These are phyloP conservation scores for Rhizopogon vesiculosus DNA, from an alignment of 768 basidiomycete genomes.

Conservation along the genomic window DNA sequence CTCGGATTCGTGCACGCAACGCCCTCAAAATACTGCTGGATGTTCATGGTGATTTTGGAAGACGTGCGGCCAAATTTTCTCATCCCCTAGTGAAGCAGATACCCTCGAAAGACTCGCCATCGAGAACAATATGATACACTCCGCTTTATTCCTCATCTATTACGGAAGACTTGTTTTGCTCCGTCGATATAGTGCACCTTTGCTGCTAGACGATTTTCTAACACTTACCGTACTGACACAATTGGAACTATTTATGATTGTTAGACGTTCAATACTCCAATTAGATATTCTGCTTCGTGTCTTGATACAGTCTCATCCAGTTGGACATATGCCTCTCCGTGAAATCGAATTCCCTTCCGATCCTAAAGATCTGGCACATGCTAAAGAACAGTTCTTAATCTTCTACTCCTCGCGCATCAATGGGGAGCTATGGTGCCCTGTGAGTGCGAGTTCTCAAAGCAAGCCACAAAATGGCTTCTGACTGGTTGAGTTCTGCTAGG, in stretches of 20 bases:
- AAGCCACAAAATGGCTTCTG: neutral
- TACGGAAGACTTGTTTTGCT: neutral
- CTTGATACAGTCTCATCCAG: neutral
- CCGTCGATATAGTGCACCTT: neutral
- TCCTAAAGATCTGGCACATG: constrained; percentile 31
- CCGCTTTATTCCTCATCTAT: neutral
- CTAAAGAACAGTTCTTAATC: constrained; percentile 52
- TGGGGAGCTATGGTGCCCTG: constrained; percentile 69
- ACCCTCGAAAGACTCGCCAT: constrained; percentile 8
- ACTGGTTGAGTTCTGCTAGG: constrained; percentile 33
- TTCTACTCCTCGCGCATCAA: constrained; percentile 67
- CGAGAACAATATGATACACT: constrained; percentile 14
- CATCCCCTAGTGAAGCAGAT: constrained; percentile 15
- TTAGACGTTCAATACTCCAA: neutral
- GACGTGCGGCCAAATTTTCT: constrained; percentile 39
- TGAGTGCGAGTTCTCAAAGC: constrained; percentile 25
- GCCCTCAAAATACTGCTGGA: constrained; percentile 90
- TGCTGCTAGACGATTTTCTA: neutral
- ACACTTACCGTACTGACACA: neutral
- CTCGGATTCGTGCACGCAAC: constrained; percentile 88
- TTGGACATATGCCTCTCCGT: constrained; percentile 48
- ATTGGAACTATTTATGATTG: constrained; percentile 1
- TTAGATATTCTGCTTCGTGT: neutral
- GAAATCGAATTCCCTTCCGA: constrained; percentile 31
- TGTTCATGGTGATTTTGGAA: constrained; percentile 85